Evolutionary conservation across 2,329 filamentous ascomycete genomes (phyloP), one percentile per base, ranked within the genome.

Genomic region (Onygena corvina): DNA sequence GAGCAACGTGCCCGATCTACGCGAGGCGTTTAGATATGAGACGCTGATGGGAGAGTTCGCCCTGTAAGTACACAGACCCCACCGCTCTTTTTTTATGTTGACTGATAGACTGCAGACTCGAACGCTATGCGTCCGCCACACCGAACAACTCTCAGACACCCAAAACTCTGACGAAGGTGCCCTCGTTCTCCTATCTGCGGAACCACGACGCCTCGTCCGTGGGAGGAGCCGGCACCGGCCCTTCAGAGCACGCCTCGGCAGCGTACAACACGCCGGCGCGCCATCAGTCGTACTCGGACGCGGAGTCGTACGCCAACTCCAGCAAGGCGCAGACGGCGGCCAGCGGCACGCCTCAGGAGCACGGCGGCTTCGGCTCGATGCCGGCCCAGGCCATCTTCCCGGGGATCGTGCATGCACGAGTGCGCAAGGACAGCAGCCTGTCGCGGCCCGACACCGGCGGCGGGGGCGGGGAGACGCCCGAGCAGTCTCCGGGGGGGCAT

Each of bases 1-100:
- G 69, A 94, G 87, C 52, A 98, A 98, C 62, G 86, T 98, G 5
- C 92, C 92, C 2, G 87, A 95, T 65, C 84, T 94, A 53, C 77
- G 92, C 49, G 86, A 93, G 63, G 85, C 86, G 45, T 98, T 93
- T 63, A 76, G 92, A 50, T 80, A 94, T 59, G 84, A 93, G 60
- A 96, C 90, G 0, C 72, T 93, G 59, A 68, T 83, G 49, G 84
- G 90, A 60, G 92, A 98, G 67, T 74, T 86, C 58, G 77, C 81
- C 46, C 84, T 96, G 90, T 90, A 71, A 75, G 68, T 60, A 40
- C 23, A 20, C n/a, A 34, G 7, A 14, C 14, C 9, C 25, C 27
- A 20, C 21, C 31, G 27, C 36, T 20, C 46, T 48, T 23, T 5
- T 16, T 21, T 23, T 45, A 12, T 23, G 30, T 9, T 47, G 20